phyloP scores from a whole-genome alignment of 164 flowering plant species.

The Dillenia suffruticosa region DNA sequence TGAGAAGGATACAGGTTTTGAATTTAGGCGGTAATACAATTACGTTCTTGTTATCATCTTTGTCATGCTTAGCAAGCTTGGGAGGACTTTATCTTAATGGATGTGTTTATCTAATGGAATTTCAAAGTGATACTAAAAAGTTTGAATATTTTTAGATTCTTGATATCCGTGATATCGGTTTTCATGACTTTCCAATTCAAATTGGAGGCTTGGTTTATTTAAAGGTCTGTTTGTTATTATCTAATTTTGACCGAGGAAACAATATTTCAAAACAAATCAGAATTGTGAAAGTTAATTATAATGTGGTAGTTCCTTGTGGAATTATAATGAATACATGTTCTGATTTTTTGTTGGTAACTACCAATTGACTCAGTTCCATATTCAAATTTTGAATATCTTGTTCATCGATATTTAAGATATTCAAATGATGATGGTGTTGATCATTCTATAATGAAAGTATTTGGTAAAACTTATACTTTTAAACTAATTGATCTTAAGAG shows the following conservation, averaged over 20 bases:
- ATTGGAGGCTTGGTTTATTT: background rate
- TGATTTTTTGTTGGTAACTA: constrained; percentile 6
- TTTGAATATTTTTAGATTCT: constrained; percentile 4
- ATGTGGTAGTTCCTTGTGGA: constrained; percentile 3
- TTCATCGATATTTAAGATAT: constrained; percentile 6
- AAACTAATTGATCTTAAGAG: constrained; percentile 10
- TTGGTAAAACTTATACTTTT: constrained; percentile 5
- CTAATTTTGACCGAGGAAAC: background rate
- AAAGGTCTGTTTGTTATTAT: constrained; percentile 11
- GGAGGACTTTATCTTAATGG: constrained; percentile 18
- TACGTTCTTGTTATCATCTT: constrained; percentile 13
- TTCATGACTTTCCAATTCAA: background rate
- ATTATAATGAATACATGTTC: background rate
- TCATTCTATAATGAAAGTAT: constrained; percentile 1
- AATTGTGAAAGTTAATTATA: background rate
- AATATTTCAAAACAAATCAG: background rate
- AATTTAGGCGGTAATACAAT: constrained; percentile 14
- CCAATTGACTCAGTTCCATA: background rate
- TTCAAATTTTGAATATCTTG: background rate
- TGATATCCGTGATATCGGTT: constrained; percentile 12
- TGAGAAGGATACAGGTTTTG: constrained; percentile 19
- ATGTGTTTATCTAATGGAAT: background rate
- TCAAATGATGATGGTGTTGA: constrained; percentile 1
- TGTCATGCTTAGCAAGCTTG: constrained; percentile 9
- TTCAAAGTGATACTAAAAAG: background rate